phyloP scores from a whole-genome alignment of 768 basidiomycete genomes.

The Peribolospora baueri region DNA sequence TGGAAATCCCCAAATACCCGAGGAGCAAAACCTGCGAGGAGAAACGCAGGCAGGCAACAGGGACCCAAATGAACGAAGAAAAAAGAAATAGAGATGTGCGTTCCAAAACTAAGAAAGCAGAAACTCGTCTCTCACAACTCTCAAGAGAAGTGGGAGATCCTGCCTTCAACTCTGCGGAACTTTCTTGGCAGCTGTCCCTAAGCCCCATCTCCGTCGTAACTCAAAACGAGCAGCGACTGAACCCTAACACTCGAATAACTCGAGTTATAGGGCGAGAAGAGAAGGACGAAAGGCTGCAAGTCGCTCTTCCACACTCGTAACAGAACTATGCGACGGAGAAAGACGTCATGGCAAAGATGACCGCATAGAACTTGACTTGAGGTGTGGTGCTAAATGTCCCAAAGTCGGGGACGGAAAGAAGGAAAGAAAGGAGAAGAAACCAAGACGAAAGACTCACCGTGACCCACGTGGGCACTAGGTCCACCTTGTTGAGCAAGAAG shows the following conservation, averaged over 20 bases:
- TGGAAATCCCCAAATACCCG: neutral
- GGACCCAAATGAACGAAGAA: constrained; percentile 1
- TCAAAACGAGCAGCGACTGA: too few species aligned
- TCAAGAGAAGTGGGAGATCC: neutral
- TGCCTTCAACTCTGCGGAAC: constrained; percentile 22
- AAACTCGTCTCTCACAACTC: constrained; percentile 1
- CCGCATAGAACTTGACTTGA: constrained; percentile 21
- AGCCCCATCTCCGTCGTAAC: too few species aligned
- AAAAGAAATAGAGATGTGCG: constrained; percentile 19
- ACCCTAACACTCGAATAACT: too few species aligned
- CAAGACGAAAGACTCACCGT: constrained; percentile 38
- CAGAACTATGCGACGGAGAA: too few species aligned
- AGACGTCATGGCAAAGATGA: too few species aligned
- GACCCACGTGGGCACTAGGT: constrained; percentile 95
- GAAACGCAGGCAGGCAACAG: constrained; percentile 2
- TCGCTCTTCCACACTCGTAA: constrained; percentile 23
- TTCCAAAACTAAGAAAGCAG: constrained; percentile 24
- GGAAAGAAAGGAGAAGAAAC: constrained; percentile 1
- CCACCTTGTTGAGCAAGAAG: constrained; percentile 91
- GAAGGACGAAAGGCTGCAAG: constrained; percentile 5
- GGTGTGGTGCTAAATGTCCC: neutral
- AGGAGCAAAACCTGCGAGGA: neutral
- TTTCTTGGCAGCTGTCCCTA: too few species aligned
- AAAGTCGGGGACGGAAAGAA: neutral
- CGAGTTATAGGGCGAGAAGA: too few species aligned